Evolutionary conservation across 805 yeast species (phyloP).

Genomic region (Cyberlindnera japonica): DNA sequence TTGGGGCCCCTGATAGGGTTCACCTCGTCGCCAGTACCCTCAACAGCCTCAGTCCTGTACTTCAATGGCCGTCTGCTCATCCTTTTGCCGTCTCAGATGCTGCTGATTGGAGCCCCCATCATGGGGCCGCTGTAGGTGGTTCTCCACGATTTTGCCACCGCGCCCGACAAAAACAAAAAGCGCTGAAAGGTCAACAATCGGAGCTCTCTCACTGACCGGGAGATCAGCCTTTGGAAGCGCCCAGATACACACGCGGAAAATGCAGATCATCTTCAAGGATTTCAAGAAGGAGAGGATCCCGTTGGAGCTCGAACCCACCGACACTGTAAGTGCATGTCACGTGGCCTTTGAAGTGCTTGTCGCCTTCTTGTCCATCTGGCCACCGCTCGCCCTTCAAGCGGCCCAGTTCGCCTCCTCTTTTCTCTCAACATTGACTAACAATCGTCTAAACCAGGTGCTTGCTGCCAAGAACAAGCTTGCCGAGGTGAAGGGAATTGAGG

Average conservation of each 20-base stretch:
- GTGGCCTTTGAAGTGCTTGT: background rate
- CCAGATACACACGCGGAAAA: slow-evolving; percentile 27
- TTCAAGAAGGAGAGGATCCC: slow-evolving; percentile 88
- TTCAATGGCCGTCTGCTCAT: slow-evolving; percentile 29
- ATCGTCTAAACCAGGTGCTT: slow-evolving; percentile 37
- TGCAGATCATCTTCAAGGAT: slow-evolving; percentile 85
- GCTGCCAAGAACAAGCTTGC: slow-evolving; percentile 76
- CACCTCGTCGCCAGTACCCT: slow-evolving; percentile 18
- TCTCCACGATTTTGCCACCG: slow-evolving; percentile 14
- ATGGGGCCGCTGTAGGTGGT: no score
- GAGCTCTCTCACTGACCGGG: no score
- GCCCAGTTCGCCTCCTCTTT: no score
- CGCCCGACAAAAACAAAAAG: slow-evolving; percentile 1
- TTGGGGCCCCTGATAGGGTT: slow-evolving; percentile 52
- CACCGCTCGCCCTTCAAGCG: no score
- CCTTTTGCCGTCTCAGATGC: background rate
- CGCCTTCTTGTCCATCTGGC: background rate
- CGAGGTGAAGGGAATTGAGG: slow-evolving; percentile 60
- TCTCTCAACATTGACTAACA: background rate
- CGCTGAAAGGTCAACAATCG: background rate
- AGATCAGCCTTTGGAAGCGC: background rate
- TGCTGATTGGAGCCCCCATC: no score
- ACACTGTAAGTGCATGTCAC: slow-evolving; percentile 49
- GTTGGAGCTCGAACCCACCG: slow-evolving; percentile 67
- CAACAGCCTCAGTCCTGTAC: slow-evolving; percentile 21